phyloP scores from a whole-genome alignment of 2,329 filamentous ascomycete genomes.

The Fusarium mundagurra region DNA sequence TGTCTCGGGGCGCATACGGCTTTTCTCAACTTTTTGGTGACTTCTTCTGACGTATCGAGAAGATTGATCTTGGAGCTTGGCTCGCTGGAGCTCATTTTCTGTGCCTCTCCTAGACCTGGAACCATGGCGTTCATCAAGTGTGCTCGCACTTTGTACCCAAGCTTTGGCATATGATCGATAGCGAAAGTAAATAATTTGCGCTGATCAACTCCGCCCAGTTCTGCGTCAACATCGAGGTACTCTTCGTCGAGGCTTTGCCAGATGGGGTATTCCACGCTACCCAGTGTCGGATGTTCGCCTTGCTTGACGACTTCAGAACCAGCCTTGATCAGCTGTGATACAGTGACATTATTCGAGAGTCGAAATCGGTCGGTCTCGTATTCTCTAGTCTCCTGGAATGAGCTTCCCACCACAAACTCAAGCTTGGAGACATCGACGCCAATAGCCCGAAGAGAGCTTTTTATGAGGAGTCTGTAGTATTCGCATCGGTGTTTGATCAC shows the following conservation, averaged over 20 bases:
- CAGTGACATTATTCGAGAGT: fast-evolving
- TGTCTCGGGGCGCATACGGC: fast-evolving
- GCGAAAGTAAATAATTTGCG: background rate
- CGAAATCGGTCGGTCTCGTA: background rate
- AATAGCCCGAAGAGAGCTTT: background rate
- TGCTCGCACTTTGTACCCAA: background rate
- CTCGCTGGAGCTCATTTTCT: slow-evolving; percentile 9
- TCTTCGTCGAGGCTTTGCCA: background rate
- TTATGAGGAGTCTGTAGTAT: background rate
- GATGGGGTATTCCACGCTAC: background rate
- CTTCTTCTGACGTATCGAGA: fast-evolving
- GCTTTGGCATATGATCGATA: background rate
- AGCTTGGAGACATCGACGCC: background rate
- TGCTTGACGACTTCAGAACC: background rate
- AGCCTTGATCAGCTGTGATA: background rate
- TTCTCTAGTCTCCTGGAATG: background rate
- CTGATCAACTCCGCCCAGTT: background rate
- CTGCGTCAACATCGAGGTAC: background rate
- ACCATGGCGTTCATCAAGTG: slow-evolving; percentile 1
- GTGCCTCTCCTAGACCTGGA: background rate
- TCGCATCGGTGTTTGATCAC: background rate
- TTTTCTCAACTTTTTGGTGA: background rate
- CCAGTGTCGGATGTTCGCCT: background rate
- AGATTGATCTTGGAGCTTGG: background rate
- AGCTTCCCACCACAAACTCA: background rate